Evolutionary conservation across 768 basidiomycete species (phyloP).

Genomic region (Cubamyces sp.): DNA sequence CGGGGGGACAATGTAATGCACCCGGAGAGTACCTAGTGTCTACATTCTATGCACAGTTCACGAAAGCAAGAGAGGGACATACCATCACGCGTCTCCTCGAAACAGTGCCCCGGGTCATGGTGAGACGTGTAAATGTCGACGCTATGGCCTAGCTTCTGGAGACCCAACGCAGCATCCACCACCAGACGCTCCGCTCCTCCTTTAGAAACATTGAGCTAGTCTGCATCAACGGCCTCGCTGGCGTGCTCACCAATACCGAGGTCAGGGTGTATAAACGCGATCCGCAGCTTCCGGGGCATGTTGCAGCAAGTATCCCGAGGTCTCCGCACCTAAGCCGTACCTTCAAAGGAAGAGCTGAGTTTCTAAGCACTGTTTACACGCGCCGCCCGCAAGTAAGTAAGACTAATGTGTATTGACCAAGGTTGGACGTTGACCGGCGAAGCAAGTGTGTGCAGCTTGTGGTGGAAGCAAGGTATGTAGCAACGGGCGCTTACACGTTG

Average conservation of each 20-base stretch:
- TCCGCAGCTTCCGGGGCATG: slow-evolving; percentile 38
- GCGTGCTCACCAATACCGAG: slow-evolving; percentile 78
- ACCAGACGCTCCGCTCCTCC: slow-evolving; percentile 96
- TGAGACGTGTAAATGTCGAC: slow-evolving; percentile 94
- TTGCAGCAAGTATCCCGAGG: neutral
- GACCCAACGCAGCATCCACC: slow-evolving; percentile 90
- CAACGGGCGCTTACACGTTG: neutral
- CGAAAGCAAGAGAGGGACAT: slow-evolving; percentile 27
- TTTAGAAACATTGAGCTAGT: slow-evolving; percentile 35
- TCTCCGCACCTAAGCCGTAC: neutral
- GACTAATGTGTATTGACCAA: too few relatives aligned
- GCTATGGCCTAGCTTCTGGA: slow-evolving; percentile 81
- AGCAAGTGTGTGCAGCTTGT: too few relatives aligned
- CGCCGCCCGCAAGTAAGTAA: too few relatives aligned
- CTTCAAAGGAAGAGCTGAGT: too few relatives aligned
- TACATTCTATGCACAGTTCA: neutral
- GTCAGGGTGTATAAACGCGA: slow-evolving; percentile 94
- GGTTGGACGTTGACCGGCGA: too few relatives aligned
- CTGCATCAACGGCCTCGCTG: neutral
- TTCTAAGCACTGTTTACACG: neutral
- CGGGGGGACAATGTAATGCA: slow-evolving; percentile 72
- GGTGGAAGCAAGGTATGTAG: too few relatives aligned
- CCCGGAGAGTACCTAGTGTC: slow-evolving; percentile 70
- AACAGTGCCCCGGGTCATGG: slow-evolving; percentile 85
- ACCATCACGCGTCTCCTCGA: slow-evolving; percentile 95